Evolutionary conservation across 495 filamentous ascomycete genomes (phyloP), one percentile per base, ranked within the genome.

Genomic region (Podospora australis): DNA sequence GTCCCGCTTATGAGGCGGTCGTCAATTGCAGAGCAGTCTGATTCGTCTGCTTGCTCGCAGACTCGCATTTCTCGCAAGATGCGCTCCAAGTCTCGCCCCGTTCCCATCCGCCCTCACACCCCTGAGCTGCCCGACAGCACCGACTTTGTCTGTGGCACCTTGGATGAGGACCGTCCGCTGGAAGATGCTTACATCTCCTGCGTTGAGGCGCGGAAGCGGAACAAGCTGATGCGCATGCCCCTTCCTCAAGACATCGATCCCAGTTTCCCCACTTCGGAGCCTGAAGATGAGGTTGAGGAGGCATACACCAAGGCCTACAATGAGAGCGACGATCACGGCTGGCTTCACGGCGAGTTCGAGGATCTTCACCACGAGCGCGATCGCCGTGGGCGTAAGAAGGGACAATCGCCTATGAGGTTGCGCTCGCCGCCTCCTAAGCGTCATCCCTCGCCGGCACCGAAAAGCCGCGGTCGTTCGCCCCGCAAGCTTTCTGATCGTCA

Each of bases 221-320:
- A 81, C 45, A 95, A 88, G 66, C 86, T 87, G 49, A 78, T 81
- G 47, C n/a, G n/a, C n/a, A n/a, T n/a, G n/a, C 56, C 73, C 22
- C 86, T 88, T 21, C 90, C 92, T 34, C 92, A 97, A 55, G 94
- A 98, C 55, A 96, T 98, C 50, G 92, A 98, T 59, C 92, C 92
- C 8, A 95, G 88, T 62, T 97, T 97, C 60, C 92, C 92, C 0
- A 88, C 88, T 6, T 95, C 90, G 1, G 92, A 96, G 52, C 84
- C 83, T 0, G 91, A 96, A 52, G 85, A 92, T 49, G 85, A 86
- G 25, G 80, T 78, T 25, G 79, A 86, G 20, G 71, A 79, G 30
- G 66, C 70, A 10, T 70, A 78, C 38, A 74, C 78, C 8, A 74
- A 72, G 30, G 65, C 65, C 10, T 59, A 65, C 24, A 70, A 76